phyloP scores from a whole-genome alignment of 2,329 filamentous ascomycete species.

The Akanthomyces dipterigenus region DNA sequence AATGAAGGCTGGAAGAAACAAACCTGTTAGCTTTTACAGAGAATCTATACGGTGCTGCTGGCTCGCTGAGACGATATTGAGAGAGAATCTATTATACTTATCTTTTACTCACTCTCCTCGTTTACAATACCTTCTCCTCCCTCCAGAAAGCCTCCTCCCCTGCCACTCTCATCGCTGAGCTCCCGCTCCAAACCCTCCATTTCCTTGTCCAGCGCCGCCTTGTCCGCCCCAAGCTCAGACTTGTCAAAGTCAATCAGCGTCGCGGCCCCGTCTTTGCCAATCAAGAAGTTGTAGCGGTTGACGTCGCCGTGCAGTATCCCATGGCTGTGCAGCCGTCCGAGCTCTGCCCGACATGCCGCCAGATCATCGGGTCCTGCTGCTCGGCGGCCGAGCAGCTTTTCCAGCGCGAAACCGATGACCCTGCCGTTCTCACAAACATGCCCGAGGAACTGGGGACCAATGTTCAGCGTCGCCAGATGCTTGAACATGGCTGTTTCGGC shows the following conservation, averaged over 20 bases:
- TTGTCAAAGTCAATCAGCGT: conserved; percentile 16
- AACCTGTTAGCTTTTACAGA: no score
- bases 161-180: conserved; percentile 23
- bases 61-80: no score
- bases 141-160: conserved; percentile 14
- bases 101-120: no score
- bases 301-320: conserved; percentile 15
- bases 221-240: conserved; percentile 4
- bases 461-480: conserved; percentile 20
- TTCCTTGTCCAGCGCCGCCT: conserved; percentile 21
- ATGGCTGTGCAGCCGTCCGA: conserved; percentile 15
- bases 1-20: no score
- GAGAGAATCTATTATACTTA: no score
- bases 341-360: conserved; percentile 15
- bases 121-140: no score
- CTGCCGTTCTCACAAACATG: conserved; percentile 19
- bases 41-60: no score
- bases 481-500: conserved; percentile 25
- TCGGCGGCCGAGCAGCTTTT: conserved; percentile 16
- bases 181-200: conserved; percentile 21
- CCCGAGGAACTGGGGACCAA: conserved; percentile 24
- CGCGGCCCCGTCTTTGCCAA: neutral
- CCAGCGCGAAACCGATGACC: conserved; percentile 19
- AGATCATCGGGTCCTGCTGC: conserved; percentile 16
- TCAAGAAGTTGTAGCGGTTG: conserved; percentile 16